Evolutionary conservation across 768 basidiomycete genomes (phyloP), one percentile per base, ranked within the genome.

Genomic region (Leucocoprinus leucothites): DNA sequence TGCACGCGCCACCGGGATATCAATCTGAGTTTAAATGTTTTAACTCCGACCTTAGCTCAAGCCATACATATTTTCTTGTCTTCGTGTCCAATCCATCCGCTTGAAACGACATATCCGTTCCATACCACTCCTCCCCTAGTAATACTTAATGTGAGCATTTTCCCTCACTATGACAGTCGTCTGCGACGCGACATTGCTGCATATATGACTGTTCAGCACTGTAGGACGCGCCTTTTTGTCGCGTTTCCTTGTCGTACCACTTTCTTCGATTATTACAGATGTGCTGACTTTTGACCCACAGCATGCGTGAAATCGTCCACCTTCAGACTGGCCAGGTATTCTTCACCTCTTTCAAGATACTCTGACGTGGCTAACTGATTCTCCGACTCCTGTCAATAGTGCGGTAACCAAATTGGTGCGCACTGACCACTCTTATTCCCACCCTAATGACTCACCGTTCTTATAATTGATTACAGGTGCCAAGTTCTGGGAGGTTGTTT

Each of bases 241-340:
- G 72, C 69, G 70, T 69, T 66, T 61, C 61, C 67, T 67, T 71
- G 72, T 78, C 77, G 76, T 75, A 78, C 76, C 77, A 78, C 70
- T 74, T 74, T 69, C 36, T 53, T 53, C 52, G 49, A 60, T 43
- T 51, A 58, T 44, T 64, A 48, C 51, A 57, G 60, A 58, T 60
- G 44, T 55, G 25, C 69, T 72, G 62, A 73, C 65, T 45, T 69
- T 68, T 64, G 60, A 52, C 67, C 64, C 68, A 42, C 64, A 93
- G 91, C 81, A 94, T 93, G 91, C 91, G 95, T 81, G 95, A 98
- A 87, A 98, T 98, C 76, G 95, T 98, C 71, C 96, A 98, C 78
- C 86, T 98, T 68, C 96, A 98, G 75, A 98, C 96, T 61, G 96
- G 96, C 78, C 96, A 97, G 85, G 93, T 93, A 67, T 65, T 86